These are phyloP conservation scores for Flaveria bidentis DNA, from an alignment of 129 eudicot species.

Conservation along the genomic window DNA sequence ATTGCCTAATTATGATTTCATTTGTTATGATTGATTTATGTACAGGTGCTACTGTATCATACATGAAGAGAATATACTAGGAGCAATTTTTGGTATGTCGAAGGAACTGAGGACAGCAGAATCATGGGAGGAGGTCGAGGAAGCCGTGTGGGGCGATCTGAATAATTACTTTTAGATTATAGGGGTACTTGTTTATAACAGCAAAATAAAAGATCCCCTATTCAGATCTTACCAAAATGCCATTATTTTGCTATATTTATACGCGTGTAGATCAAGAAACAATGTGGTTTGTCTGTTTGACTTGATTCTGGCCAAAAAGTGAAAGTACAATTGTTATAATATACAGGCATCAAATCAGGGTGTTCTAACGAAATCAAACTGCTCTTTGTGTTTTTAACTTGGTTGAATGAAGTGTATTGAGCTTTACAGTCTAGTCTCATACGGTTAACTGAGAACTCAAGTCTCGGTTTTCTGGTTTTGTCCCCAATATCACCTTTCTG, in stretches of 20 bases:
- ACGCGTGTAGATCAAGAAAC: not conserved
- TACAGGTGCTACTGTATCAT: conserved; percentile 87
- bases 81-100: conserved; percentile 78
- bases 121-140: conserved; percentile 96
- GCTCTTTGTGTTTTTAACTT: too few species aligned
- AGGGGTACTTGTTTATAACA: conserved; percentile 2
- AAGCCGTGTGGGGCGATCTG: conserved; percentile 78
- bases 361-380: too few species aligned
- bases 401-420: too few species aligned
- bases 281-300: too few species aligned
- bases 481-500: too few species aligned
- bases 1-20: not conserved
- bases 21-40: not conserved
- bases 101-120: conserved; percentile 61
- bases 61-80: conserved; percentile 85
- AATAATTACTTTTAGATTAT: conserved; percentile 45
- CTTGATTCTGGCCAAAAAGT: too few species aligned
- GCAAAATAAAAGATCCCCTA: conserved; percentile 18
- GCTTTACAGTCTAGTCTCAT: too few species aligned
- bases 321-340: not conserved
- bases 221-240: not conserved
- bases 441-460: too few species aligned
- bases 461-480: too few species aligned
- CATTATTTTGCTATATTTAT: not conserved
- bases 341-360: too few species aligned